Base-by-base conservation (phyloP, 441 rosid species). In the Corymbia citriodora region DNA sequence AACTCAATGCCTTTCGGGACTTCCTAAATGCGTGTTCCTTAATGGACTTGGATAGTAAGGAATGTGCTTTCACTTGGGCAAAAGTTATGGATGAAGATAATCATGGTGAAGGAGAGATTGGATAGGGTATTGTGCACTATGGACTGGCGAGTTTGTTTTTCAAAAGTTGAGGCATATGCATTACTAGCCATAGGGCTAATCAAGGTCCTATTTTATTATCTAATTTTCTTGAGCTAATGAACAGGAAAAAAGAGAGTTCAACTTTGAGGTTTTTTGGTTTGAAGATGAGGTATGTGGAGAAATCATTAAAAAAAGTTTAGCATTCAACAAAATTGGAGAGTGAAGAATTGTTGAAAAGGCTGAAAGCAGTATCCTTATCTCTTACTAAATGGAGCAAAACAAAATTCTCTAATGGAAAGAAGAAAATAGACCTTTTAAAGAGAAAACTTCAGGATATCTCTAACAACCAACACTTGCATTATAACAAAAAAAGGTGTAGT, bases 1-100 rank as follows among this genome's bases (percentile, higher is more conserved):
- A 2, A 16, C 21, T 33, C 2, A 18, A 9, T 31, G 48, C 81
- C 4, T 70, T 70, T 0, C 0, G 0, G 5, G 25, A 33, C 36
- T 33, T 70, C 4, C 6, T 17, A 9, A 33, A 70, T 33, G 48
- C 1, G 2, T 70, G 81, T 33, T 33, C 23, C 12, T 33, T 33
- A 25, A 70, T 70, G 48, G 4, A 70, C 19, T 0, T 70, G 2
- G 79, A 70, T 16, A 31, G 21, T 17, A 70, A 70, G 7, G 12
- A 23, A 8, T 31, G 13, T 33, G 23, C 45, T 4, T 70, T 16
- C 36, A 70, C 79, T 31, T 4, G 45, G 23, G 12, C 12, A 17
- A 70, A 70, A 1, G 17, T 31, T 31, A 17, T 2, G 3, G 7
- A 29, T 63, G 18, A 3, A 31, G 11, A 31, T 9, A 31, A 70